phyloP scores from a whole-genome alignment of 345 rosid genomes.

The Brassica cretica region DNA sequence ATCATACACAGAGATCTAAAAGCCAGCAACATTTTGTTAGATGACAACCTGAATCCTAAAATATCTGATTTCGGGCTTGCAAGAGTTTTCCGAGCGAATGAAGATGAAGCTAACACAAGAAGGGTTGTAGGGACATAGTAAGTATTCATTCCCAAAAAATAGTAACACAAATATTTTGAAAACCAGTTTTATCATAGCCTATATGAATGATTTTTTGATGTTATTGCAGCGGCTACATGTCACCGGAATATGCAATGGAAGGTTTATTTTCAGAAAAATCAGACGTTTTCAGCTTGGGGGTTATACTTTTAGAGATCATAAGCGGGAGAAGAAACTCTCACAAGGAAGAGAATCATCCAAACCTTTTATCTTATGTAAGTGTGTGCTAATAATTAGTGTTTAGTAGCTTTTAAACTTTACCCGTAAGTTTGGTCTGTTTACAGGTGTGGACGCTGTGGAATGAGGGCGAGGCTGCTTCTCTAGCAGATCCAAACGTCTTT shows the following conservation, averaged over 20 bases:
- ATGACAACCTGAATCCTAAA: slow-evolving; percentile 49
- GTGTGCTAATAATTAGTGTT: slow-evolving; percentile 13
- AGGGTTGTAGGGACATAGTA: slow-evolving; percentile 57
- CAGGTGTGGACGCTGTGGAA: slow-evolving; percentile 50
- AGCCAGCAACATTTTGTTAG: slow-evolving; percentile 53
- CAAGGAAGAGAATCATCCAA: slow-evolving; percentile 30
- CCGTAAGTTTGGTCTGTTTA: not conserved
- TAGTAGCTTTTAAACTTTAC: slow-evolving; percentile 9
- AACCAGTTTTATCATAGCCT: no score
- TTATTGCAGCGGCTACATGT: slow-evolving; percentile 50
- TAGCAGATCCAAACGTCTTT: slow-evolving; percentile 32
- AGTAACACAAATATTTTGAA: no score
- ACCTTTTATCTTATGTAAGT: slow-evolving; percentile 44
- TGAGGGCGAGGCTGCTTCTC: slow-evolving; percentile 18
- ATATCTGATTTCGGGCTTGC: slow-evolving; percentile 58
- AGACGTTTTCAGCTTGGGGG: slow-evolving; percentile 48
- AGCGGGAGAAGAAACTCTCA: slow-evolving; percentile 46
- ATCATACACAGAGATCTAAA: slow-evolving; percentile 58
- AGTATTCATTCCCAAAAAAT: slow-evolving; percentile 20
- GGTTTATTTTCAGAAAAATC: slow-evolving; percentile 51
- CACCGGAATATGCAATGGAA: slow-evolving; percentile 50
- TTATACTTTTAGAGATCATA: slow-evolving; percentile 46
- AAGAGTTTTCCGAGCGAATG: slow-evolving; percentile 38
- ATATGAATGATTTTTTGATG: no score
- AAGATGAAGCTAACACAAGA: slow-evolving; percentile 49